Conservation (phyloP, 2,329 filamentous ascomycete genomes). For the Neocatenulostroma microsporum region DNA sequence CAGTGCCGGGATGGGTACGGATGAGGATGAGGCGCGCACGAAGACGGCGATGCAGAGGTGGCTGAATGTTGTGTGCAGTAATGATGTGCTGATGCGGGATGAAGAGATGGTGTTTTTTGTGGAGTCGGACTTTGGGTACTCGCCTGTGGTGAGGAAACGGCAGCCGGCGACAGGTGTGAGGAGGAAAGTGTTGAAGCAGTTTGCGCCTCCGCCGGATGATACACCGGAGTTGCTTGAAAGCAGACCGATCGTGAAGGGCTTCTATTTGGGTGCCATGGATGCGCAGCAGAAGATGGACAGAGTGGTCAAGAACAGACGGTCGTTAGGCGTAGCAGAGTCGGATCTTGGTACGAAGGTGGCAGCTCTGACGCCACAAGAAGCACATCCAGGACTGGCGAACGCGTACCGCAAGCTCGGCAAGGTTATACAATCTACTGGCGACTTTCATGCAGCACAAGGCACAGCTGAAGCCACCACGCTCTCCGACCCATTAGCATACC, state of each 20-base stretch:
- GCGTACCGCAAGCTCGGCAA: slow-evolving; percentile 95
- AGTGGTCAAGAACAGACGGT: slow-evolving; percentile 83
- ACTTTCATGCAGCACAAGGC: slow-evolving; percentile 92
- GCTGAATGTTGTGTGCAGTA: slow-evolving; percentile 88
- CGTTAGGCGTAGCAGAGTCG: slow-evolving; percentile 81
- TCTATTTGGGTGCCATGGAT: slow-evolving; percentile 94
- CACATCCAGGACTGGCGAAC: slow-evolving; percentile 75
- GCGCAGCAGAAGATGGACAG: slow-evolving; percentile 94
- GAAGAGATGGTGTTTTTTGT: slow-evolving; percentile 98
- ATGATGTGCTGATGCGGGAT: slow-evolving; percentile 86
- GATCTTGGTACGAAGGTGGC: slow-evolving; percentile 89
- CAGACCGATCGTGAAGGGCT: slow-evolving; percentile 84
- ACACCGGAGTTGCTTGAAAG: slow-evolving; percentile 89
- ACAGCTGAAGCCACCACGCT: slow-evolving; percentile 94
- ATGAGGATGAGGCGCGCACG: slow-evolving; percentile 85
- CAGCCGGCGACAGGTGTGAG: slow-evolving; percentile 94
- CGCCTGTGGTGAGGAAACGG: slow-evolving; percentile 88
- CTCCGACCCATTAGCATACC: slow-evolving; percentile 87
- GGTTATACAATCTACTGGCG: slow-evolving; percentile 83
- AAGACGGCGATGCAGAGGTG: slow-evolving; percentile 87
- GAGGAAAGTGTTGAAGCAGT: slow-evolving; percentile 94
- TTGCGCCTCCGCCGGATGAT: slow-evolving; percentile 93
- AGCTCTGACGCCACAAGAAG: slow-evolving; percentile 81
- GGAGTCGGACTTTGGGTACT: slow-evolving; percentile 98
- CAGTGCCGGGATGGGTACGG: slow-evolving; percentile 87